phyloP scores from a whole-genome alignment of 108 stramenopile species.

The Nitzschia putrida region DNA sequence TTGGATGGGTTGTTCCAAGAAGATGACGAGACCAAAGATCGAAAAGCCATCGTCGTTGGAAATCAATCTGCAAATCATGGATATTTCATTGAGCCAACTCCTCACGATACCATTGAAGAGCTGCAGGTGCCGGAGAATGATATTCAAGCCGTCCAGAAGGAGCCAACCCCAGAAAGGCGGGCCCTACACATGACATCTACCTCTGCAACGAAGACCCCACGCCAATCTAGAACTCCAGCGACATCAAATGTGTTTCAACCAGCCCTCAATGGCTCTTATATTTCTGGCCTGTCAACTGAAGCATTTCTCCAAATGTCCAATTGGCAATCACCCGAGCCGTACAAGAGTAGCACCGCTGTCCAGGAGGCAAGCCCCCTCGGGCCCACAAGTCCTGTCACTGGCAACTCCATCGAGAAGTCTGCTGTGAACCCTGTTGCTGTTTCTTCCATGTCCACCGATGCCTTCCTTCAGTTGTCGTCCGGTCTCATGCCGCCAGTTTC shows the following conservation, averaged over 20 bases:
- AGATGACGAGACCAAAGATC: not conserved
- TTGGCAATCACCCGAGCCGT: not conserved
- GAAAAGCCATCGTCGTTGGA: not conserved
- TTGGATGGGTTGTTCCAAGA: constrained; percentile 8
- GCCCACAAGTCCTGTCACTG: not conserved
- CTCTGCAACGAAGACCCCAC: not conserved
- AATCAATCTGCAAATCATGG: not conserved
- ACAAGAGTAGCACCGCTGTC: not conserved
- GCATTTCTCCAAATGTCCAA: constrained; percentile 1
- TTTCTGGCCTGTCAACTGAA: not conserved
- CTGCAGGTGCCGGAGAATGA: not conserved
- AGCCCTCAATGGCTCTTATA: not conserved
- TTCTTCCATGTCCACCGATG: not conserved
- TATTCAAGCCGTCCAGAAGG: not conserved
- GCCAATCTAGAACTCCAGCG: not conserved
- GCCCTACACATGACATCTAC: not conserved
- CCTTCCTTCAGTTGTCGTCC: not conserved
- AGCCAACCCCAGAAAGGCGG: not conserved
- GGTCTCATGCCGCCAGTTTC: not conserved
- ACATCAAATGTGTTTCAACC: not conserved
- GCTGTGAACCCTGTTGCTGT: not conserved
- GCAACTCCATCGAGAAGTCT: not conserved
- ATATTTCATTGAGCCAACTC: not conserved
- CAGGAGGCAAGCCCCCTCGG: not conserved
- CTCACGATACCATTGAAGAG: not conserved